These are phyloP conservation scores for Trichomonas tenax DNA, from an alignment of 208 protist species.

Conservation along the genomic window DNA sequence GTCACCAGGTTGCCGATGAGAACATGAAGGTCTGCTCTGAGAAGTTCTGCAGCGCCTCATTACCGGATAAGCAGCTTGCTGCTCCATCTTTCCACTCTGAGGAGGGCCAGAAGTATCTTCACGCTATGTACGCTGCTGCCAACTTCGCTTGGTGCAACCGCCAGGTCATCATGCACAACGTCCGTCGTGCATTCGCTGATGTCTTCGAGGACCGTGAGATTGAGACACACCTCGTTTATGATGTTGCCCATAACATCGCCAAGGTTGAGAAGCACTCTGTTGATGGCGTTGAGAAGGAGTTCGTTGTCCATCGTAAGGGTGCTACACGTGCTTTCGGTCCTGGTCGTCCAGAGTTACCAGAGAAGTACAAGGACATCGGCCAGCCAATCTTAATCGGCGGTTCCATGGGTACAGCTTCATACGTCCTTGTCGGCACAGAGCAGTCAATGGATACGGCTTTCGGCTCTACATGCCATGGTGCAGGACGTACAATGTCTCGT, in stretches of 20 bases:
- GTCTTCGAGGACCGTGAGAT: too few relatives aligned
- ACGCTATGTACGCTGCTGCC: slow-evolving; percentile 56
- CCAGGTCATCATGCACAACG: slow-evolving; percentile 55
- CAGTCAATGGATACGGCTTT: slow-evolving; percentile 49
- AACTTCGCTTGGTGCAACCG: slow-evolving; percentile 68
- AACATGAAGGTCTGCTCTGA: slow-evolving; percentile 30
- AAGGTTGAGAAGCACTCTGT: slow-evolving; percentile 56
- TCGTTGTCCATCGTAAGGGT: slow-evolving; percentile 68
- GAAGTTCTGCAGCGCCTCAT: slow-evolving; percentile 32
- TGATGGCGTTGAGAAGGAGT: slow-evolving; percentile 42
- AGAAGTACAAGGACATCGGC: slow-evolving; percentile 57
- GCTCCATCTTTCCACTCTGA: slow-evolving; percentile 53
- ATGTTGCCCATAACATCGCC: too few relatives aligned
- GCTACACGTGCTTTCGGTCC: slow-evolving; percentile 63
- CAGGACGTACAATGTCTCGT: slow-evolving; percentile 48
- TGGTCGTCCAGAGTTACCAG: slow-evolving; percentile 57
- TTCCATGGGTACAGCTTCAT: slow-evolving; percentile 62
- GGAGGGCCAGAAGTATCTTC: slow-evolving; percentile 56
- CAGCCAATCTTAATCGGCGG: slow-evolving; percentile 69
- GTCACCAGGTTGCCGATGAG: slow-evolving; percentile 61
- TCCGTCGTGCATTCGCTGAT: slow-evolving; percentile 48
- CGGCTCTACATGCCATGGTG: slow-evolving; percentile 65
- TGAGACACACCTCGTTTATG: too few relatives aligned
- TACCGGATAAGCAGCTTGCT: slow-evolving; percentile 61
- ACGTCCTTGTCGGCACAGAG: slow-evolving; percentile 61